phyloP scores from a whole-genome alignment of 805 yeast genomes.

The Cyberlindnera amylophila region DNA sequence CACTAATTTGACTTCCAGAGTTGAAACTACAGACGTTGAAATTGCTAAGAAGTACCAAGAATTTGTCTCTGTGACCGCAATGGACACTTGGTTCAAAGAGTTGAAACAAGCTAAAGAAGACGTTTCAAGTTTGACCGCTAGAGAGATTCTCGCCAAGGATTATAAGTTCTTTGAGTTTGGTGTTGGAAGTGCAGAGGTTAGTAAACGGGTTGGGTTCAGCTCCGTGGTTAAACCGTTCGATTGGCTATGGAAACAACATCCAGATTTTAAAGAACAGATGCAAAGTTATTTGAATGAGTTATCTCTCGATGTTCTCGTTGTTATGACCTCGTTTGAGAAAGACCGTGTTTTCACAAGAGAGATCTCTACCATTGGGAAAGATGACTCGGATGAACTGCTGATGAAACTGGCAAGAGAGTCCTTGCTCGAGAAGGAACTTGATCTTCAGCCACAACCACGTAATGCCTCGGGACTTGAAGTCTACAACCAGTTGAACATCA shows the following conservation, averaged over 20 bases:
- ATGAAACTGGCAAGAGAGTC: slow-evolving; percentile 17
- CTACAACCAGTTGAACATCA: slow-evolving; percentile 48
- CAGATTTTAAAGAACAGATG: slow-evolving; percentile 26
- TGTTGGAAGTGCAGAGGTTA: slow-evolving; percentile 27
- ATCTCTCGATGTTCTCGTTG: slow-evolving; percentile 11
- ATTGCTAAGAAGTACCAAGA: slow-evolving; percentile 39
- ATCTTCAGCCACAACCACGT: slow-evolving; percentile 8
- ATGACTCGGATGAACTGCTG: slow-evolving; percentile 17
- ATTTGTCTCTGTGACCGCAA: not conserved
- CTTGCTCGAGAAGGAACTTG: slow-evolving; percentile 13
- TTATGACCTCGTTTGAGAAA: slow-evolving; percentile 16
- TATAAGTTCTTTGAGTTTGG: slow-evolving; percentile 64
- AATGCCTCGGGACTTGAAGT: not conserved
- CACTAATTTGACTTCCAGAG: slow-evolving; percentile 56
- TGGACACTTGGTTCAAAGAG: slow-evolving; percentile 26
- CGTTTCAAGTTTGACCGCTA: slow-evolving; percentile 52
- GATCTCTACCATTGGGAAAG: slow-evolving; percentile 10
- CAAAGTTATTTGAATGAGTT: not conserved
- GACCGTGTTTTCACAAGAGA: slow-evolving; percentile 13
- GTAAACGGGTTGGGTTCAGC: slow-evolving; percentile 61
- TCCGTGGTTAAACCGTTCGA: slow-evolving; percentile 63
- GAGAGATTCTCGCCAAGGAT: slow-evolving; percentile 74
- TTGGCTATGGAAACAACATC: slow-evolving; percentile 32
- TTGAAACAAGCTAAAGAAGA: slow-evolving; percentile 55
- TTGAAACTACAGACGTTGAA: slow-evolving; percentile 52